A percentile compares a stretch with the other conserved stretches of the same genome.
phyloP scores from a whole-genome alignment of 176 grass and related monocot genomes.

The Tillandsia fasciculata region DNA sequence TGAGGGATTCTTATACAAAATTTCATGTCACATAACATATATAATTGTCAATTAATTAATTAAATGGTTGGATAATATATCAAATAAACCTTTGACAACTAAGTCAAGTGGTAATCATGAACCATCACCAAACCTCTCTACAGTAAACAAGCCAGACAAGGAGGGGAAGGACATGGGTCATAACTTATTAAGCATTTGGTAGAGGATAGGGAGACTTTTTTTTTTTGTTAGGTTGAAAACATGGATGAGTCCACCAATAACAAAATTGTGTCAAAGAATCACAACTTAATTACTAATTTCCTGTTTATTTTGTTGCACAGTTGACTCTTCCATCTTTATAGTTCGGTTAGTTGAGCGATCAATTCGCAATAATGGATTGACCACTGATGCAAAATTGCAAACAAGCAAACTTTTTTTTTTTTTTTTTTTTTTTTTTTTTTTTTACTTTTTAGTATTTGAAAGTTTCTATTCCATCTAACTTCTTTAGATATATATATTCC shows the following conservation, averaged over 20 bases:
- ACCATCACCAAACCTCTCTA: too few species aligned
- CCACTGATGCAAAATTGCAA: constrained; percentile 18
- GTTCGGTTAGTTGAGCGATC: constrained; percentile 27
- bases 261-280: neutral
- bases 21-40: too few species aligned
- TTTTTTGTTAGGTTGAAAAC: too few species aligned
- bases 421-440: neutral
- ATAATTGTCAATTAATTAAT: too few species aligned
- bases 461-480: neutral
- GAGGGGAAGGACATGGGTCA: neutral
- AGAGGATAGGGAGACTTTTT: neutral
- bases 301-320: constrained; percentile 11
- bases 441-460: neutral
- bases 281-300: neutral
- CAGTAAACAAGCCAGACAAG: neutral
- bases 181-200: neutral
- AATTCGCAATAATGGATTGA: constrained; percentile 33
- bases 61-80: too few species aligned
- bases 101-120: too few species aligned
- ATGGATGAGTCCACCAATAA: neutral
- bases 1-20: too few species aligned
- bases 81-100: too few species aligned
- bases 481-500: too few species aligned
- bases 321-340: constrained; percentile 22
- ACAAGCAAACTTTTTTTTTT: constrained; percentile 3